Percentiles rank a stretch among this genome's conserved stretches.
phyloP scores from a whole-genome alignment of 495 filamentous ascomycete genomes.

The Thozetella sp. region DNA sequence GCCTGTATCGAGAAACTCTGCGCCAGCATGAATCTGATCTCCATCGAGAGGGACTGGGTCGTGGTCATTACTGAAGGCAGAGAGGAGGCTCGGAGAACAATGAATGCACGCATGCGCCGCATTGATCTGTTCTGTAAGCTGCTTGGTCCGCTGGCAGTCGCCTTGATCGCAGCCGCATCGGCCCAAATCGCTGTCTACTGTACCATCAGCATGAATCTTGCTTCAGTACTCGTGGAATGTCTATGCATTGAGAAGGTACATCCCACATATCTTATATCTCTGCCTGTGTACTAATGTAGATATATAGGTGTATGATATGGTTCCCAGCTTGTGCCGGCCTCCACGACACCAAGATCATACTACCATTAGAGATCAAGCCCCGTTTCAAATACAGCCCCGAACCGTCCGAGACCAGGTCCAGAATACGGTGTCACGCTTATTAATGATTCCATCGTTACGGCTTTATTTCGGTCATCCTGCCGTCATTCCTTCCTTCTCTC shows the following conservation, averaged over 20 bases:
- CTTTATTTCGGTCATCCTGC: conserved; percentile 39
- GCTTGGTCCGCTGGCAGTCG: conserved; percentile 60
- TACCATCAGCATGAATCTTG: conserved; percentile 35
- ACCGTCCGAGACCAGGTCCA: no score
- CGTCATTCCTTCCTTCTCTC: conserved; percentile 51
- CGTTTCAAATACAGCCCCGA: no score
- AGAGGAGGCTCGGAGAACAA: conserved; percentile 8
- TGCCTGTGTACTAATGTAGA: not conserved
- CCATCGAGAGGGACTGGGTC: conserved; percentile 68
- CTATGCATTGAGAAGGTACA: conserved; percentile 53
- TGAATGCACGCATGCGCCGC: conserved; percentile 69
- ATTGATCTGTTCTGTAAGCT: conserved; percentile 78
- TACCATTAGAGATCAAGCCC: no score
- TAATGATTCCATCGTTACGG: conserved; percentile 8
- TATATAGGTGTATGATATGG: not conserved
- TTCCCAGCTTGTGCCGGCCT: not conserved
- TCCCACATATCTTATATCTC: conserved; percentile 10
- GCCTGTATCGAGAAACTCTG: conserved; percentile 61
- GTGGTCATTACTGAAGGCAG: conserved; percentile 30
- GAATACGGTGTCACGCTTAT: not conserved
- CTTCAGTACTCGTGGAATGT: conserved; percentile 56
- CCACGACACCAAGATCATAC: no score
- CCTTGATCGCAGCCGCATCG: conserved; percentile 38
- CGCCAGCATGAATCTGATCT: conserved; percentile 56
- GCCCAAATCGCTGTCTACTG: conserved; percentile 30